A percentile compares a stretch with the other conserved stretches of the same genome.
phyloP scores from a whole-genome alignment of 2,329 filamentous ascomycete genomes.

The Neurospora sp. region DNA sequence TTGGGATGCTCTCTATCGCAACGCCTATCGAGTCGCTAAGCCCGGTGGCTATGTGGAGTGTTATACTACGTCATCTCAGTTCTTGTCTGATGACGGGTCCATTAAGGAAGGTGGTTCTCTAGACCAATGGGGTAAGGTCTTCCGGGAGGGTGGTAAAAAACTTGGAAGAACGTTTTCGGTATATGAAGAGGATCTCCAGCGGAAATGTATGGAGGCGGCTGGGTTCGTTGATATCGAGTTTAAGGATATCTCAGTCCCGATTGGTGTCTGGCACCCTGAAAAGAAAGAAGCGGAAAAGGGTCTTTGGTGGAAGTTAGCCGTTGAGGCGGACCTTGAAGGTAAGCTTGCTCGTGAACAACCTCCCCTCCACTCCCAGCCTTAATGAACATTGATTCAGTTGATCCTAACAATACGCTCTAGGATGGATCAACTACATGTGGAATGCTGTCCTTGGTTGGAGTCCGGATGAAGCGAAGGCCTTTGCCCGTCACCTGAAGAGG shows the following conservation, averaged over 20 bases:
- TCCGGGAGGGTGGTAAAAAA: no score
- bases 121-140: no score
- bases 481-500: slow-evolving; percentile 8
- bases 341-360: background rate
- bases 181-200: no score
- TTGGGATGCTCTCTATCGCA: no score
- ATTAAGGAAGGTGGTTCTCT: no score
- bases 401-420: no score
- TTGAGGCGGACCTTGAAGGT: slow-evolving; percentile 8
- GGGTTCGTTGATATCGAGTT: slow-evolving; percentile 5
- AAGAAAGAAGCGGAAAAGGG: slow-evolving; percentile 20
- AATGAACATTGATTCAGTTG: background rate
- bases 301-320: background rate
- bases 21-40: no score
- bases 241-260: slow-evolving; percentile 8
- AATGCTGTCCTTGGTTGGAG: slow-evolving; percentile 10
- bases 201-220: background rate
- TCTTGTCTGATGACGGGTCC: no score
- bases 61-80: no score
- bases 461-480: slow-evolving; percentile 10
- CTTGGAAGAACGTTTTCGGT: no score
- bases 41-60: no score
- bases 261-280: slow-evolving; percentile 25
- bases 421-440: slow-evolving; percentile 2
- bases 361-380: background rate